Evolutionary conservation across 805 yeast species (phyloP).

Genomic region (Yueomyces sp.): DNA sequence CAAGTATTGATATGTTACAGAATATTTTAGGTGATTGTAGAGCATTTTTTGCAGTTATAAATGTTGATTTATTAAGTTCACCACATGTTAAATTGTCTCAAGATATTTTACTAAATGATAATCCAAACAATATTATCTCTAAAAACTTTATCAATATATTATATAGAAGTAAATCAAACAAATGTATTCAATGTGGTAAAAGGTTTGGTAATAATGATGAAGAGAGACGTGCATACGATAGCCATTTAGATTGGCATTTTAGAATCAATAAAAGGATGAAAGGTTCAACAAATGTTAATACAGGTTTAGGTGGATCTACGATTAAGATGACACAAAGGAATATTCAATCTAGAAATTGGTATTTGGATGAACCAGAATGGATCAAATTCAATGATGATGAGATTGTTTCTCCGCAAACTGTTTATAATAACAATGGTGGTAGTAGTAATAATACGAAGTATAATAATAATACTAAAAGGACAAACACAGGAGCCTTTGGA

Average conservation of each 20-base stretch:
- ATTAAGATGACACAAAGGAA: constrained; percentile 14
- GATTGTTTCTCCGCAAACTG: constrained; percentile 27
- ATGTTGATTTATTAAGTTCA: constrained; percentile 17
- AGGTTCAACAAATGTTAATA: constrained; percentile 19
- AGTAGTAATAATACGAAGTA: constrained; percentile 1
- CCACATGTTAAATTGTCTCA: constrained; percentile 21
- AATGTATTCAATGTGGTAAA: constrained; percentile 84
- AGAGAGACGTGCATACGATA: constrained; percentile 40
- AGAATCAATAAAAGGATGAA: constrained; percentile 71
- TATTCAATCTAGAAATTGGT: constrained; percentile 76
- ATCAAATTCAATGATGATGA: constrained; percentile 58
- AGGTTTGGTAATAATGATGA: constrained; percentile 52
- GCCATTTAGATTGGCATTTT: constrained; percentile 93
- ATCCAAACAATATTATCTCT: constrained; percentile 16
- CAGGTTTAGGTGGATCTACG: constrained; percentile 4
- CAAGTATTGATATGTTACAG: constrained; percentile 12
- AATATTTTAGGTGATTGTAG: constrained; percentile 19
- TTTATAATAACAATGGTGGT: constrained; percentile 3
- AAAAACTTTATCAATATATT: constrained; percentile 20
- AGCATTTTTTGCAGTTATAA: constrained; percentile 19
- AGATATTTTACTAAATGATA: constrained; percentile 17
- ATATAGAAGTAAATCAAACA: constrained; percentile 42
- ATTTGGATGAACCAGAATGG: constrained; percentile 61
- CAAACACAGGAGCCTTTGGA: constrained; percentile 1
- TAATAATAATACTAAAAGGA: constrained; percentile 5